phyloP scores from a whole-genome alignment of 805 yeast genomes.

The Jamesozyma lodderae region DNA sequence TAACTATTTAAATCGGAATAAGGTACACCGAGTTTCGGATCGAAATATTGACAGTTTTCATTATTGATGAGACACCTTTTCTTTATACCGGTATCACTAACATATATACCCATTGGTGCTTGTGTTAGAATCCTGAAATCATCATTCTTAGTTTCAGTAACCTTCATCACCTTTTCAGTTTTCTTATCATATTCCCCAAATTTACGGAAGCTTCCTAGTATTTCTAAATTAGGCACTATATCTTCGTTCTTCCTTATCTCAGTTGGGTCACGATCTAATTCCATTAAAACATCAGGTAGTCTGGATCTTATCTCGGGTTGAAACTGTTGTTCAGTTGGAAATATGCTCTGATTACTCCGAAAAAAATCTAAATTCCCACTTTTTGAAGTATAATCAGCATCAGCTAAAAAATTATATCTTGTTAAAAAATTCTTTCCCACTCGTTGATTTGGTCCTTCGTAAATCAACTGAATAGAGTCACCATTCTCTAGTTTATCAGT shows the following conservation, averaged over 20 bases:
- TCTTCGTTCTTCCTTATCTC: constrained; percentile 21
- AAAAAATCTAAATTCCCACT: too few relatives aligned
- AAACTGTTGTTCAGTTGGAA: too few relatives aligned
- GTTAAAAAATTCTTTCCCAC: constrained; percentile 48
- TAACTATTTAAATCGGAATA: constrained; percentile 79
- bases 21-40: constrained; percentile 82
- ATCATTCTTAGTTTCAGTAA: constrained; percentile 39
- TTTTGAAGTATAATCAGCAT: too few relatives aligned
- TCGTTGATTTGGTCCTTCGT: constrained; percentile 63
- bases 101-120: constrained; percentile 65
- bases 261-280: background rate
- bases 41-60: constrained; percentile 67
- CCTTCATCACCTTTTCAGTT: constrained; percentile 35
- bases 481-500: constrained; percentile 8
- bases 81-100: constrained; percentile 54
- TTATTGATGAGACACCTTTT: constrained; percentile 62
- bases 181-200: constrained; percentile 49
- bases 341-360: too few relatives aligned
- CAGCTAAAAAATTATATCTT: constrained; percentile 36
- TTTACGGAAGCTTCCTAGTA: constrained; percentile 36
- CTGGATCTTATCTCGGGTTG: constrained; percentile 3
- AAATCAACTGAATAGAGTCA: constrained; percentile 20
- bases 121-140: constrained; percentile 50
- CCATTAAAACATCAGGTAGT: background rate
- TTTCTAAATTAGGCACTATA: constrained; percentile 35